A percentile compares a stretch with the other conserved stretches of the same genome.
phyloP scores from a whole-genome alignment of 768 basidiomycete species.

The Naganishia friedmannii region DNA sequence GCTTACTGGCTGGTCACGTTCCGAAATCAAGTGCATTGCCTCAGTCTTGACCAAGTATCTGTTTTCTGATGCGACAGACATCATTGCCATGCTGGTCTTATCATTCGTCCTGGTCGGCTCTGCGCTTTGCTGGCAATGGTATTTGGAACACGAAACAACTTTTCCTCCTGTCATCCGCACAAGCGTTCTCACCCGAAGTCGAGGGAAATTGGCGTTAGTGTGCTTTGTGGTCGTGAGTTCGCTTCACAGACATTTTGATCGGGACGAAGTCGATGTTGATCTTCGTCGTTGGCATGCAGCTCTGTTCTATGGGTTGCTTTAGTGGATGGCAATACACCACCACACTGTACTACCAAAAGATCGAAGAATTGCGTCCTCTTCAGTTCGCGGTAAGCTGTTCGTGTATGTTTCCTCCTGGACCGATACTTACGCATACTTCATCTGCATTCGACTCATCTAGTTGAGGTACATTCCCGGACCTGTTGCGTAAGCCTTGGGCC shows the following conservation, averaged over 20 bases:
- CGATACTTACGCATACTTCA: not conserved
- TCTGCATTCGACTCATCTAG: not conserved
- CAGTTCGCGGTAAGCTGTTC: not conserved
- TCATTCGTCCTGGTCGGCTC: too few relatives aligned
- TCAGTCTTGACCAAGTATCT: too few relatives aligned
- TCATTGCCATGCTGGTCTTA: too few relatives aligned
- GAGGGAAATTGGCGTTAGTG: not conserved
- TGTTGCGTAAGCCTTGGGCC: not conserved
- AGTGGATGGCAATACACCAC: not conserved
- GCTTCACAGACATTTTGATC: not conserved
- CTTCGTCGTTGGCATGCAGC: not conserved
- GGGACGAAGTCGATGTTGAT: not conserved
- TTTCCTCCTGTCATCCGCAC: not conserved
- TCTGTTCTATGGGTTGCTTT: not conserved
- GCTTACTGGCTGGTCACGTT: too few relatives aligned
- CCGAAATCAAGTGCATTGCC: too few relatives aligned
- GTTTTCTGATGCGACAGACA: too few relatives aligned
- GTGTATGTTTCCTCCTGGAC: not conserved
- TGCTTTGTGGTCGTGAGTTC: not conserved
- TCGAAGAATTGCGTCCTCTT: not conserved
- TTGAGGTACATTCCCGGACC: not conserved
- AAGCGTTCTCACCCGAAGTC: not conserved
- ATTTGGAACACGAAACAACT: not conserved
- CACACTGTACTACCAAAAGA: not conserved
- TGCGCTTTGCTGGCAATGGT: constrained; percentile 5